A percentile compares a stretch with the other conserved stretches of the same genome.
Conservation (phyloP, 78 protist species). For the Guillardia theta region DNA sequence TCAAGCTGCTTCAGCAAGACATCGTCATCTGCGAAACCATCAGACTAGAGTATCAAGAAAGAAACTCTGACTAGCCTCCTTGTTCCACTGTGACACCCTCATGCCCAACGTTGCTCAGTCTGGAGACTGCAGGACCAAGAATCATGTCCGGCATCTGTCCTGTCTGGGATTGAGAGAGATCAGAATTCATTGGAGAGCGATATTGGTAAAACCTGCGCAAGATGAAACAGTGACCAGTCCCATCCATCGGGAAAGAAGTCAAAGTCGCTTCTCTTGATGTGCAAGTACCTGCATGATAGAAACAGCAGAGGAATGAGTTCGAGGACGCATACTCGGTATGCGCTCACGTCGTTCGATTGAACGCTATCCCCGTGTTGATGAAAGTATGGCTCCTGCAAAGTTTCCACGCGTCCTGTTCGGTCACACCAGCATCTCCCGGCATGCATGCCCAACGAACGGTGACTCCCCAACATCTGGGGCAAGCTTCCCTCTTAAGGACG, state of each 20-base stretch:
- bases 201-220: too few species aligned
- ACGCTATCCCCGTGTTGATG: slow-evolving; percentile 19
- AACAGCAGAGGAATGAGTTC: too few species aligned
- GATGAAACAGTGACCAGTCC: slow-evolving; percentile 43
- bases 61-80: too few species aligned
- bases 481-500: background rate
- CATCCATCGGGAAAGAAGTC: background rate
- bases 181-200: too few species aligned
- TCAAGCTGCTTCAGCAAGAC: background rate
- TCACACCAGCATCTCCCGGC: background rate
- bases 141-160: slow-evolving; percentile 38
- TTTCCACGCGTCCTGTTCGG: too few species aligned
- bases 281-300: background rate
- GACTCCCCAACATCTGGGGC: slow-evolving; percentile 23
- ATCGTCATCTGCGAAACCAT: too few species aligned
- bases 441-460: background rate
- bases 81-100: background rate
- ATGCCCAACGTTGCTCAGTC: background rate
- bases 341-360: background rate
- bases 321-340: too few species aligned
- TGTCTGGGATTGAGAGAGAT: too few species aligned
- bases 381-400: background rate
- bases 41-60: too few species aligned
- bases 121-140: slow-evolving; percentile 20
- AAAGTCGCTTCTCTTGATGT: background rate